These are phyloP conservation scores for Vigna unguiculata DNA, from an alignment of 306 rosid species.

Conservation along the genomic window DNA sequence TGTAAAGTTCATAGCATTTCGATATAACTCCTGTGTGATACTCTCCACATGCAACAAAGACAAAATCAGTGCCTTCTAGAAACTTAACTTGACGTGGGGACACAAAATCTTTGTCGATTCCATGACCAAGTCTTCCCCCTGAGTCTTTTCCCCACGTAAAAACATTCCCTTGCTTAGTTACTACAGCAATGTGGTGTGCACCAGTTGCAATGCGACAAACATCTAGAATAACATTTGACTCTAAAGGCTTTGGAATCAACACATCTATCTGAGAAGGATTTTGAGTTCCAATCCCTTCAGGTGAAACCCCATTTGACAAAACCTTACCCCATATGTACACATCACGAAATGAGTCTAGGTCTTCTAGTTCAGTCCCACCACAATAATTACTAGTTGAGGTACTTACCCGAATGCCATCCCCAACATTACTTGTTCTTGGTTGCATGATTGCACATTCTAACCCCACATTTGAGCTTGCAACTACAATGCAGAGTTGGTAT, in stretches of 20 bases:
- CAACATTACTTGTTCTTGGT: slow-evolving; percentile 65
- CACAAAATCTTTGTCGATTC: slow-evolving; percentile 62
- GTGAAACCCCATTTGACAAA: slow-evolving; percentile 61
- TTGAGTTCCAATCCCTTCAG: slow-evolving; percentile 54
- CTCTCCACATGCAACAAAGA: slow-evolving; percentile 88
- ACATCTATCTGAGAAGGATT: slow-evolving; percentile 60
- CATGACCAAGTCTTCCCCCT: slow-evolving; percentile 92
- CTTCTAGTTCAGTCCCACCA: slow-evolving; percentile 84
- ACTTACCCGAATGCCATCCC: slow-evolving; percentile 71
- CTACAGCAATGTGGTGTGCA: slow-evolving; percentile 70
- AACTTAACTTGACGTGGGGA: slow-evolving; percentile 73
- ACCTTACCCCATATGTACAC: slow-evolving; percentile 88
- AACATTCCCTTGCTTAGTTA: slow-evolving; percentile 83
- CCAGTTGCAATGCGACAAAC: slow-evolving; percentile 76
- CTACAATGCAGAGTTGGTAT: slow-evolving; percentile 46
- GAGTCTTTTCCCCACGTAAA: slow-evolving; percentile 99
- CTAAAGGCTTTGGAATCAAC: slow-evolving; percentile 73
- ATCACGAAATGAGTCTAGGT: slow-evolving; percentile 74
- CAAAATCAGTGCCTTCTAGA: slow-evolving; percentile 54
- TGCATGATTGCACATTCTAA: slow-evolving; percentile 73
- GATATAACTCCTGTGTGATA: slow-evolving; percentile 79
- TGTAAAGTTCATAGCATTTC: slow-evolving; percentile 66
- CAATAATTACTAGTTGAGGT: slow-evolving; percentile 77
- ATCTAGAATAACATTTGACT: slow-evolving; percentile 77
- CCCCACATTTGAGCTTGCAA: slow-evolving; percentile 63